A percentile compares a stretch with the other conserved stretches of the same genome.
These are phyloP conservation scores for Pseudogymnoascus sp. DNA, from an alignment of 2,329 filamentous ascomycete species.

Conservation along the genomic window DNA sequence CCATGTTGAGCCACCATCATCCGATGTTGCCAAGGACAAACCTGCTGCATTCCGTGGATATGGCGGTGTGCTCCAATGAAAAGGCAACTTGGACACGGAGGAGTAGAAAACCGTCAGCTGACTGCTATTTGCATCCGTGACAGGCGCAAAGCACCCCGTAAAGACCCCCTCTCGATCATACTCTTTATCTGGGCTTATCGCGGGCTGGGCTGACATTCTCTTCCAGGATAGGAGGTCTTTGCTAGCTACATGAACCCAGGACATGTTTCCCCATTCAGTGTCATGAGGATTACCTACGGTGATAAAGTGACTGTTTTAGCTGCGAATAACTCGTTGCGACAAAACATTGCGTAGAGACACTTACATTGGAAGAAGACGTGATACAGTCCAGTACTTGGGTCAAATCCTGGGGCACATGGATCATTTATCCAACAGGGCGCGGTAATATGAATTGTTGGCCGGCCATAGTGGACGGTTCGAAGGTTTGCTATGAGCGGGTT, in stretches of 20 bases:
- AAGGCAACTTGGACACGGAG: slow-evolving; percentile 28
- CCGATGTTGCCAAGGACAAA: slow-evolving; percentile 33
- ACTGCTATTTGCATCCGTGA: slow-evolving; percentile 34
- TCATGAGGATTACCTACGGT: slow-evolving; percentile 28
- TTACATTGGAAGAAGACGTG: slow-evolving; percentile 48
- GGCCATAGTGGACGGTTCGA: background rate
- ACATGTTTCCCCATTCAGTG: slow-evolving; percentile 33
- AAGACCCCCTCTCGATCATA: slow-evolving; percentile 47
- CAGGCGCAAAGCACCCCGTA: slow-evolving; percentile 42
- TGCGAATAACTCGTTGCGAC: background rate
- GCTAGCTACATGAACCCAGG: slow-evolving; percentile 45
- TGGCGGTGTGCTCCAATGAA: slow-evolving; percentile 29
- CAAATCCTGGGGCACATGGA: slow-evolving; percentile 43
- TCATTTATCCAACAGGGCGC: slow-evolving; percentile 32
- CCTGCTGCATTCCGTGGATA: slow-evolving; percentile 37
- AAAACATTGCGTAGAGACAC: slow-evolving; percentile 24
- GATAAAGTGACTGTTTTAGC: slow-evolving; percentile 20
- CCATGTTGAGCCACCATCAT: slow-evolving; percentile 31
- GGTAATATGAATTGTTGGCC: background rate
- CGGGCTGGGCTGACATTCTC: slow-evolving; percentile 21
- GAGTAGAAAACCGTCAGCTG: slow-evolving; percentile 30
- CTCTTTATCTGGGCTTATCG: slow-evolving; percentile 29
- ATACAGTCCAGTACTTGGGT: slow-evolving; percentile 38
- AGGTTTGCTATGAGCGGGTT: background rate
- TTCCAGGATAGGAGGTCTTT: slow-evolving; percentile 39